phyloP scores from a whole-genome alignment of 2,329 filamentous ascomycete genomes.

The Aureobasidium mangrovei region DNA sequence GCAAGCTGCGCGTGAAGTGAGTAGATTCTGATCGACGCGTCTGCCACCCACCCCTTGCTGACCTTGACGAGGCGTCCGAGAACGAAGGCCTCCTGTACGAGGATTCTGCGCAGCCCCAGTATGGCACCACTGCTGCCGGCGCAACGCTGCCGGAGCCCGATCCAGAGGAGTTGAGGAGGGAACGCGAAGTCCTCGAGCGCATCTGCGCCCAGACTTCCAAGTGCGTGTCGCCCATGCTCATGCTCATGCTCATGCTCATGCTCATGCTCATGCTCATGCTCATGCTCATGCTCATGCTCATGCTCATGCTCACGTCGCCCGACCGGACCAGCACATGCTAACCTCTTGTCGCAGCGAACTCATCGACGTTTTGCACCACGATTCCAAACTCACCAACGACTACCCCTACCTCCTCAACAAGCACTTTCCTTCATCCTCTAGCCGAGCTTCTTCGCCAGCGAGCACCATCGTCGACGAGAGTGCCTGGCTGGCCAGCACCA shows the following conservation, averaged over 20 bases:
- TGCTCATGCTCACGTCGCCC: neutral
- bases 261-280: neutral
- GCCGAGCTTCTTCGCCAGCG: slow-evolving; percentile 6
- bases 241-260: neutral
- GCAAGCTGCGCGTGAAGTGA: slow-evolving; percentile 37
- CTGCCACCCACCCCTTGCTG: slow-evolving; percentile 12
- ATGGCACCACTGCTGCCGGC: slow-evolving; percentile 34
- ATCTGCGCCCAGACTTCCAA: slow-evolving; percentile 42
- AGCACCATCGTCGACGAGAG: slow-evolving; percentile 5
- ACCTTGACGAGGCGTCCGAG: slow-evolving; percentile 35
- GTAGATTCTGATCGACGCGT: slow-evolving; percentile 17
- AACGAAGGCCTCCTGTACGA: slow-evolving; percentile 37
- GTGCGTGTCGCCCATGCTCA: slow-evolving; percentile 22
- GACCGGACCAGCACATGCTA: neutral
- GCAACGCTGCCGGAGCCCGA: slow-evolving; percentile 34
- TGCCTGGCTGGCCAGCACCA: slow-evolving; percentile 26
- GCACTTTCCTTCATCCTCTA: slow-evolving; percentile 24
- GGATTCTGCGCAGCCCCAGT: slow-evolving; percentile 36
- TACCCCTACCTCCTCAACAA: slow-evolving; percentile 36
- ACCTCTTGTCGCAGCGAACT: slow-evolving; percentile 33
- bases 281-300: slow-evolving; percentile 2
- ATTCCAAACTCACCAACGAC: slow-evolving; percentile 31
- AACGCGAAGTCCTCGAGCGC: slow-evolving; percentile 40
- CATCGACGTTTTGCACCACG: slow-evolving; percentile 40
- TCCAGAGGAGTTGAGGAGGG: slow-evolving; percentile 40